These are phyloP conservation scores for Cinchona pubescens DNA, from an alignment of 257 asterid genomes.

Conservation along the genomic window DNA sequence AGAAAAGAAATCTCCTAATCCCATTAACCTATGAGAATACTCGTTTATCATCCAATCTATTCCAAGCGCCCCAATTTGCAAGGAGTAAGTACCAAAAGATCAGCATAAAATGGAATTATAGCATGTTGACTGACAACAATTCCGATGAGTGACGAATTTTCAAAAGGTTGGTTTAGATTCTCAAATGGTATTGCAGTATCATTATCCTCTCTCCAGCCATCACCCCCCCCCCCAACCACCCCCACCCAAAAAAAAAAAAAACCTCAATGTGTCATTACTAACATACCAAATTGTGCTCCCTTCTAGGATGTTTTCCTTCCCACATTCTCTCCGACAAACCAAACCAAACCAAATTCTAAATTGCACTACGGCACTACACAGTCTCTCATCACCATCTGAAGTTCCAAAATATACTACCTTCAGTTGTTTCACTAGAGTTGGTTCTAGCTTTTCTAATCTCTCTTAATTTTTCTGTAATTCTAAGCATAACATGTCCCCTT, in stretches of 20 bases:
- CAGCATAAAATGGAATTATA: background rate
- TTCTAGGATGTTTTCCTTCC: background rate
- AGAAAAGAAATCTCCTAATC: background rate
- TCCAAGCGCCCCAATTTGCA: background rate
- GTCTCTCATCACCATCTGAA: too few species aligned
- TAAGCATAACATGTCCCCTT: too few species aligned
- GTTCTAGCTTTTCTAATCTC: too few species aligned
- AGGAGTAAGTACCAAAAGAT: background rate
- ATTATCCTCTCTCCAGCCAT: background rate
- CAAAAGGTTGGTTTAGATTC: background rate
- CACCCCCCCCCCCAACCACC: too few species aligned
- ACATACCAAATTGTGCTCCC: background rate
- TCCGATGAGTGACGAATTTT: background rate
- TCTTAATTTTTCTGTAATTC: too few species aligned
- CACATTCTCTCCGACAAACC: background rate
- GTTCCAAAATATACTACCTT: background rate
- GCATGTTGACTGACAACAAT: background rate
- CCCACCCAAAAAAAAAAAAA: too few species aligned
- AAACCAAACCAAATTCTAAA: background rate
- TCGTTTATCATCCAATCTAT: background rate
- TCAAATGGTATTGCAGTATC: background rate
- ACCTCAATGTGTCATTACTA: too few species aligned
- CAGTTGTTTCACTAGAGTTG: too few species aligned
- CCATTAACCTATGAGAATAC: background rate
- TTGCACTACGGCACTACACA: background rate